phyloP scores from a whole-genome alignment of 495 filamentous ascomycete species.

The Penicilliopsis zonata region DNA sequence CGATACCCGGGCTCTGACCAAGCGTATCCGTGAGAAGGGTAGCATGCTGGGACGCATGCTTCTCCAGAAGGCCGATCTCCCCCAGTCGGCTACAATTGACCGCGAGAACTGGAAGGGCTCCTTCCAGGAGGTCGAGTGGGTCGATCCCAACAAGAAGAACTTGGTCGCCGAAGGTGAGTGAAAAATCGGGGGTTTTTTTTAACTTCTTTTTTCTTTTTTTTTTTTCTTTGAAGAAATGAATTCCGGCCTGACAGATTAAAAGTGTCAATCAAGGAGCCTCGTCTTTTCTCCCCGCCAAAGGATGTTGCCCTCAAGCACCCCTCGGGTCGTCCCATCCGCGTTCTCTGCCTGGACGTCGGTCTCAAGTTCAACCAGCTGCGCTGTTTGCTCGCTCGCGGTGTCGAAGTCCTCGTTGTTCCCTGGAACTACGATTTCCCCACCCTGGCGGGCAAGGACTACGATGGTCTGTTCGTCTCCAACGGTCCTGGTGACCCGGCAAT shows the following conservation, averaged over 20 bases:
- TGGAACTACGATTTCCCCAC: slow-evolving; percentile 86
- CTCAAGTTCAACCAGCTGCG: slow-evolving; percentile 96
- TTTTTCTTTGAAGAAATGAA: too few relatives aligned
- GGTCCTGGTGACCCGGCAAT: slow-evolving; percentile 91
- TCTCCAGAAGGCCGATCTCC: slow-evolving; percentile 45
- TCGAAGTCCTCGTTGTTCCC: slow-evolving; percentile 88
- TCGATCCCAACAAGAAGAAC: slow-evolving; percentile 83
- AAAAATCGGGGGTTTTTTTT: not conserved
- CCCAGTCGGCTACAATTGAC: slow-evolving; percentile 14
- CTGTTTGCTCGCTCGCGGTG: slow-evolving; percentile 80
- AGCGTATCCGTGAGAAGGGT: slow-evolving; percentile 83
- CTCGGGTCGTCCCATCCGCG: slow-evolving; percentile 70
- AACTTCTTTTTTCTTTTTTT: too few relatives aligned
- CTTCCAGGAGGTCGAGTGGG: slow-evolving; percentile 75
- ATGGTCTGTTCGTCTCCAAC: slow-evolving; percentile 95
- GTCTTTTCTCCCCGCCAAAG: slow-evolving; percentile 62
- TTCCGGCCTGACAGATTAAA: slow-evolving; percentile 3
- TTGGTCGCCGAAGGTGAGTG: slow-evolving; percentile 84
- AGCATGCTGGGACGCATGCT: slow-evolving; percentile 93
- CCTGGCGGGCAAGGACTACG: slow-evolving; percentile 67
- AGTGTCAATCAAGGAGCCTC: slow-evolving; percentile 81
- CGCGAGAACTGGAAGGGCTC: slow-evolving; percentile 46
- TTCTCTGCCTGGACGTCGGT: slow-evolving; percentile 90
- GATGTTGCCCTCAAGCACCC: slow-evolving; percentile 64
- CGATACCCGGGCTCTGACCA: slow-evolving; percentile 87